A percentile compares a stretch with the other conserved stretches of the same genome.
These are phyloP conservation scores for Fusarium verrucosum DNA, from an alignment of 2,329 filamentous ascomycete species.

Conservation along the genomic window DNA sequence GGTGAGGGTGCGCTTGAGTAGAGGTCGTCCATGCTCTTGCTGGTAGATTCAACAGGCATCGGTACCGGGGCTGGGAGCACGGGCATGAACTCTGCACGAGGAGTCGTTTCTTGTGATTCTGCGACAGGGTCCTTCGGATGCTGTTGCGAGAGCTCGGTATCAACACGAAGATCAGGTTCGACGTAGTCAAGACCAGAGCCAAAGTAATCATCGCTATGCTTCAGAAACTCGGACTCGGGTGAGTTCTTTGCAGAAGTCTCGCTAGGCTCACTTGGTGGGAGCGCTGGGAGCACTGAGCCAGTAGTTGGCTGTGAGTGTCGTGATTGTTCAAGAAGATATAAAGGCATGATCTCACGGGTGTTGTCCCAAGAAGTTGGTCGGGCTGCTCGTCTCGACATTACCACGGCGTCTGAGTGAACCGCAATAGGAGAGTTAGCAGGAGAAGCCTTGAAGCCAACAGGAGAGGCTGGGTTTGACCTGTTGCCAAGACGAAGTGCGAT, in stretches of 20 bases:
- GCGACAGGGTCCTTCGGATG: slow-evolving; percentile 57
- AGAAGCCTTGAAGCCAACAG: slow-evolving; percentile 52
- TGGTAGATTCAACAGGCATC: slow-evolving; percentile 53
- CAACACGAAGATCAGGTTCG: slow-evolving; percentile 50
- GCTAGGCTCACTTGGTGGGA: slow-evolving; percentile 59
- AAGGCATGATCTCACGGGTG: slow-evolving; percentile 77
- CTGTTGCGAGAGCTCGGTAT: slow-evolving; percentile 50
- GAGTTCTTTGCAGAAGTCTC: slow-evolving; percentile 51
- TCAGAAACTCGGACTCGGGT: slow-evolving; percentile 43
- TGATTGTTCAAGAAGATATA: slow-evolving; percentile 80
- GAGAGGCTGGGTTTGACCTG: slow-evolving; percentile 56
- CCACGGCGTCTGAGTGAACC: slow-evolving; percentile 47
- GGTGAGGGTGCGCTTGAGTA: slow-evolving; percentile 53
- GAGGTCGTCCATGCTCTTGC: slow-evolving; percentile 55
- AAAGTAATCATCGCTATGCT: slow-evolving; percentile 45
- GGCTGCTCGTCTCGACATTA: slow-evolving; percentile 50
- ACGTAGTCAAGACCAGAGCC: slow-evolving; percentile 33
- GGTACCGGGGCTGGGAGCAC: slow-evolving; percentile 50
- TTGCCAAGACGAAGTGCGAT: slow-evolving; percentile 64
- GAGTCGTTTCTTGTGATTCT: slow-evolving; percentile 73
- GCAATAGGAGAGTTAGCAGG: slow-evolving; percentile 49
- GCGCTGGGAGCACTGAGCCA: slow-evolving; percentile 58
- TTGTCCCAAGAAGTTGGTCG: slow-evolving; percentile 70
- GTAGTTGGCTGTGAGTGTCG: slow-evolving; percentile 51
- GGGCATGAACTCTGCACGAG: slow-evolving; percentile 64